Evolutionary conservation across 1,139 yeast species (phyloP).

Genomic region (Blastobotrys arbuscula): DNA sequence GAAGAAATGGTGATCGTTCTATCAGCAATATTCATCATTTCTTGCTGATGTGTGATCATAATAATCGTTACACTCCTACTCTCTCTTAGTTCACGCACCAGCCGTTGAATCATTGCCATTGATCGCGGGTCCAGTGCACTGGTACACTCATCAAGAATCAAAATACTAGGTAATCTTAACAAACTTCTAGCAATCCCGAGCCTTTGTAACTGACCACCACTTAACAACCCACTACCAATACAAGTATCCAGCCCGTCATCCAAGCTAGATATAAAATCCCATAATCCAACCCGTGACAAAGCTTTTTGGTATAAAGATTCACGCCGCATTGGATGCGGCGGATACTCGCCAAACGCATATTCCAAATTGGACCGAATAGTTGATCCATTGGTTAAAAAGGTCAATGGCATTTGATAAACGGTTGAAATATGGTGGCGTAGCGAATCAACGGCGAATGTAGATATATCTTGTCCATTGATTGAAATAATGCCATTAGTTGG

Average conservation of each 20-base stretch:
- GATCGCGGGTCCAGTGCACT: conserved; percentile 63
- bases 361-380: conserved; percentile 68
- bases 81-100: conserved; percentile 50
- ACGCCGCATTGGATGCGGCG: conserved; percentile 30
- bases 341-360: conserved; percentile 43
- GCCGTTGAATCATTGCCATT: conserved; percentile 35
- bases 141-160: conserved; percentile 69
- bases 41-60: conserved; percentile 80
- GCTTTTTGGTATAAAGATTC: conserved; percentile 29
- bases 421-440: conserved; percentile 65
- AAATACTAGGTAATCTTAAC: conserved; percentile 50
- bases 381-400: conserved; percentile 53
- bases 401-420: conserved; percentile 79
- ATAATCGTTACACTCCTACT: conserved; percentile 58
- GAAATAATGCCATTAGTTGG: conserved; percentile 53
- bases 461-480: conserved; percentile 58
- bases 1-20: conserved; percentile 5
- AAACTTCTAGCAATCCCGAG: conserved; percentile 80
- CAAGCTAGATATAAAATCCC: conserved; percentile 27
- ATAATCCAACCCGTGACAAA: conserved; percentile 31
- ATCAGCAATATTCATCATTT: conserved; percentile 51
- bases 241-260: conserved; percentile 41
- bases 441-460: conserved; percentile 52
- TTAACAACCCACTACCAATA: conserved; percentile 49
- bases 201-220: conserved; percentile 88